Conservation (phyloP, 2,329 filamentous ascomycete species). For the Botrytis fabae region DNA sequence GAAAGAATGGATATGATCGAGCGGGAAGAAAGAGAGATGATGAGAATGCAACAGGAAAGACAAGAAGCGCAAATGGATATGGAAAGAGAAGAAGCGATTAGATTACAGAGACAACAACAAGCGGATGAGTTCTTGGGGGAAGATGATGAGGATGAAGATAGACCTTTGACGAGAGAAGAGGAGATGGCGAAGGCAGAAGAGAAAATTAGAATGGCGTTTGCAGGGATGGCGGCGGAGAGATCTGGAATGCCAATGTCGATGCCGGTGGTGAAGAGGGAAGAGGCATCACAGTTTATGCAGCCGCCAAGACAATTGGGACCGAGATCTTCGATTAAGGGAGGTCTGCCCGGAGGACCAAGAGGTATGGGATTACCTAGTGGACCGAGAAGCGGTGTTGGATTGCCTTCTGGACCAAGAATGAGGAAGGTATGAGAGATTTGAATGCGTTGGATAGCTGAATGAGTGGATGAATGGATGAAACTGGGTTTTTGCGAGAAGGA, state of each 20-base stretch:
- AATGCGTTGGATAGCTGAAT: background rate
- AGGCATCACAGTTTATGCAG: background rate
- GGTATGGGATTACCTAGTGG: slow-evolving; percentile 17
- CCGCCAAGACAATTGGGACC: background rate
- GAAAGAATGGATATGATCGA: slow-evolving; percentile 14
- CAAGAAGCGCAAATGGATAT: slow-evolving; percentile 1
- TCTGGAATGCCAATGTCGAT: background rate
- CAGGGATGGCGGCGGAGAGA: slow-evolving; percentile 26
- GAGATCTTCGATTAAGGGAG: slow-evolving; percentile 19
- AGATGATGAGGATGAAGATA: slow-evolving; percentile 15
- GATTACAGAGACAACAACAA: slow-evolving; percentile 9
- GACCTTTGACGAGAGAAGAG: slow-evolving; percentile 25
- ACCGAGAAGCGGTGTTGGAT: background rate
- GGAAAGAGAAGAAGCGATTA: slow-evolving; percentile 12
- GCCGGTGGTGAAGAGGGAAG: background rate
- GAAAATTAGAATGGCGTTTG: slow-evolving; percentile 28
- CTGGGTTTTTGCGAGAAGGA: background rate
- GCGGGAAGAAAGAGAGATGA: slow-evolving; percentile 7
- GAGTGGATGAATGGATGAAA: background rate
- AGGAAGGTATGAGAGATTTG: background rate
- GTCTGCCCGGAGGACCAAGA: slow-evolving; percentile 23
- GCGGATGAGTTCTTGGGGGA: background rate
- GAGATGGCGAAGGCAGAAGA: slow-evolving; percentile 28
- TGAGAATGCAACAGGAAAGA: slow-evolving; percentile 14
- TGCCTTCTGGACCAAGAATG: slow-evolving; percentile 10